Evolutionary conservation across 495 filamentous ascomycete genomes (phyloP).

Genomic region (Oidiodendron maius): DNA sequence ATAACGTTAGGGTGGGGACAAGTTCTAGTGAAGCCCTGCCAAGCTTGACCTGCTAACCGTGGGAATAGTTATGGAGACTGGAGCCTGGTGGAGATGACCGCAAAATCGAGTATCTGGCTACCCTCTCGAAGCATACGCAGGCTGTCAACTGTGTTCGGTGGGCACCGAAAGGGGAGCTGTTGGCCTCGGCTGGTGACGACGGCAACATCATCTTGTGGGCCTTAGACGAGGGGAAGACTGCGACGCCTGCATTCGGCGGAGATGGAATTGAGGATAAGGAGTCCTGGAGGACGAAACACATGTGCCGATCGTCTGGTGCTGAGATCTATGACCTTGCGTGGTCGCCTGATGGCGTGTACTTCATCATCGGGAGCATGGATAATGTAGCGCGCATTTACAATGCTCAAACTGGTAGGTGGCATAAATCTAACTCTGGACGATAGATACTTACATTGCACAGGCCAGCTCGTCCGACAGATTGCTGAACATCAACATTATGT

Average conservation of each 20-base stretch:
- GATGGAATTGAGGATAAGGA: slow-evolving; percentile 91
- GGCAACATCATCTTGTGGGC: slow-evolving; percentile 96
- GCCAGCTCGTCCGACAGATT: slow-evolving; percentile 88
- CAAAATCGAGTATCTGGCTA: slow-evolving; percentile 85
- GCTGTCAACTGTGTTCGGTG: slow-evolving; percentile 98
- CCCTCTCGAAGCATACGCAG: slow-evolving; percentile 87
- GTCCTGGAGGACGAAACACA: slow-evolving; percentile 92
- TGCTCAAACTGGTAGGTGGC: slow-evolving; percentile 72
- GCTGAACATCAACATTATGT: slow-evolving; percentile 99
- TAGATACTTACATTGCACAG: slow-evolving; percentile 37
- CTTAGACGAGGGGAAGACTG: slow-evolving; percentile 59
- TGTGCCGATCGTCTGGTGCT: slow-evolving; percentile 86
- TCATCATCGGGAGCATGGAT: slow-evolving; percentile 99
- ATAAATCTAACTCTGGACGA: background rate
- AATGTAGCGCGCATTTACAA: slow-evolving; percentile 97
- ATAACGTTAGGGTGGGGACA: slow-evolving; percentile 81
- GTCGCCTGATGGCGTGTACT: slow-evolving; percentile 93
- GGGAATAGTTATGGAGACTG: slow-evolving; percentile 81
- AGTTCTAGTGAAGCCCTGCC: background rate
- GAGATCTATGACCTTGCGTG: slow-evolving; percentile 98
- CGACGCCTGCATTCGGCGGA: slow-evolving; percentile 64
- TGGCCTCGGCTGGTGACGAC: slow-evolving; percentile 93
- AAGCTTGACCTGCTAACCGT: background rate
- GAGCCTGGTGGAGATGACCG: slow-evolving; percentile 81
- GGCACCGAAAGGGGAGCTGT: slow-evolving; percentile 89